phyloP scores from a whole-genome alignment of 352 stramenopile species.

The Globisporangium carolinianum region DNA sequence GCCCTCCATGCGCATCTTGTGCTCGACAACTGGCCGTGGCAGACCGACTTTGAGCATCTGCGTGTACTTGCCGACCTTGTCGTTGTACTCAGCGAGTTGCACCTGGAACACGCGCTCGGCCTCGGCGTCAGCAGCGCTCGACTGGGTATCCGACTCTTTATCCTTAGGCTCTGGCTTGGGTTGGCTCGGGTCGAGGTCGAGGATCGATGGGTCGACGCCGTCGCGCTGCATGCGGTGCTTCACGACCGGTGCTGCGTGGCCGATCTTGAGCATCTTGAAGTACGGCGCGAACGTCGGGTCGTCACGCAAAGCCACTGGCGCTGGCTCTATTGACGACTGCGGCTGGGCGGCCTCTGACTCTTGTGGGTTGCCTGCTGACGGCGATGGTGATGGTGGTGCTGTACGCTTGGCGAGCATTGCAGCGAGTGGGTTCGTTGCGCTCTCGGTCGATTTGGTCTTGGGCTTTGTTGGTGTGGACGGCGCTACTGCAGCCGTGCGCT shows the following conservation, averaged over 20 bases:
- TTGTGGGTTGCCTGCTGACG: neutral
- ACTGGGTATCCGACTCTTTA: conserved; percentile 5
- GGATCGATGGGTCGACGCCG: conserved; percentile 44
- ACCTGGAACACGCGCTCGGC: conserved; percentile 40
- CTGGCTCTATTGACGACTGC: neutral
- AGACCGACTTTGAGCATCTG: conserved; percentile 81
- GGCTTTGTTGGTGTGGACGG: neutral
- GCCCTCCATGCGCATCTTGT: conserved; percentile 83
- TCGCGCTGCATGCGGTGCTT: conserved; percentile 77
- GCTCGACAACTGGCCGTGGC: conserved; percentile 53
- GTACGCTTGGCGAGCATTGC: conserved; percentile 9
- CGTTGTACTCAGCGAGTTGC: conserved; percentile 55
- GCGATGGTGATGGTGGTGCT: neutral
- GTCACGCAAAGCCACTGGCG: conserved; percentile 43
- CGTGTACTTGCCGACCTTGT: conserved; percentile 61
- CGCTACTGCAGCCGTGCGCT: neutral
- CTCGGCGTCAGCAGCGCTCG: conserved; percentile 17
- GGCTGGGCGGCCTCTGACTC: conserved; percentile 4
- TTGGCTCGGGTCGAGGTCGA: conserved; percentile 63
- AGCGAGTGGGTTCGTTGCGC: conserved; percentile 5
- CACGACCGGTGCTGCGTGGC: conserved; percentile 49
- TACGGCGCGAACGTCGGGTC: conserved; percentile 67
- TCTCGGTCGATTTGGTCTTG: neutral
- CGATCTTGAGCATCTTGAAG: conserved; percentile 82
- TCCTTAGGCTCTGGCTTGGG: conserved; percentile 17